These are phyloP conservation scores for Kregervanrija fluxuum DNA, from an alignment of 805 yeast genomes.

Conservation along the genomic window DNA sequence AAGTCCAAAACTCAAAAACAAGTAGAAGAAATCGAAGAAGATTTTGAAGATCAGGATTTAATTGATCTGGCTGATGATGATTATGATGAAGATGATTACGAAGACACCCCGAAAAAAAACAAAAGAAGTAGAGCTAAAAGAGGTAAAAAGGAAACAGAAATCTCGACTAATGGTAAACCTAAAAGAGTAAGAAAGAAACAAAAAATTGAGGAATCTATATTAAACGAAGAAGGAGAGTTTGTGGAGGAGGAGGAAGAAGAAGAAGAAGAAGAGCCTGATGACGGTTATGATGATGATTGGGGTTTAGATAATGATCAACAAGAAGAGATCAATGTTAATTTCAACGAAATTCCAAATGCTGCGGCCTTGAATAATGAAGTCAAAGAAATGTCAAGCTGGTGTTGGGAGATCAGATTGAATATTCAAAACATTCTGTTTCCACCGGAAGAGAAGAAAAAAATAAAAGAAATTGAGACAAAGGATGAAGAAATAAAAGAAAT, in stretches of 20 bases:
- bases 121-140: conserved; percentile 14
- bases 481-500: not conserved
- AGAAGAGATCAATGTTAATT: conserved; percentile 16
- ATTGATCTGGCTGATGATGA: conserved; percentile 1
- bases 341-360: conserved; percentile 15
- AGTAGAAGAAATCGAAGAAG: conserved; percentile 3
- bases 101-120: conserved; percentile 26
- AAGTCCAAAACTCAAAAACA: conserved; percentile 1
- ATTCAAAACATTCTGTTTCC: conserved; percentile 21
- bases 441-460: conserved; percentile 1
- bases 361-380: conserved; percentile 17
- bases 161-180: not conserved
- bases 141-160: conserved; percentile 25
- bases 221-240: conserved; percentile 10
- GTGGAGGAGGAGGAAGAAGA: conserved; percentile 1
- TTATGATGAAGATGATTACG: conserved; percentile 19
- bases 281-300: conserved; percentile 23
- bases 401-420: conserved; percentile 17
- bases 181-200: conserved; percentile 16
- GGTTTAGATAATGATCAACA: conserved; percentile 7
- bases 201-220: not conserved
- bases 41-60: not conserved
- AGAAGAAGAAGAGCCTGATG: conserved; percentile 3
- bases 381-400: conserved; percentile 13
- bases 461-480: conserved; percentile 1